Base-by-base conservation (phyloP, 768 basidiomycete genomes). In the Lactarius trivialis region DNA sequence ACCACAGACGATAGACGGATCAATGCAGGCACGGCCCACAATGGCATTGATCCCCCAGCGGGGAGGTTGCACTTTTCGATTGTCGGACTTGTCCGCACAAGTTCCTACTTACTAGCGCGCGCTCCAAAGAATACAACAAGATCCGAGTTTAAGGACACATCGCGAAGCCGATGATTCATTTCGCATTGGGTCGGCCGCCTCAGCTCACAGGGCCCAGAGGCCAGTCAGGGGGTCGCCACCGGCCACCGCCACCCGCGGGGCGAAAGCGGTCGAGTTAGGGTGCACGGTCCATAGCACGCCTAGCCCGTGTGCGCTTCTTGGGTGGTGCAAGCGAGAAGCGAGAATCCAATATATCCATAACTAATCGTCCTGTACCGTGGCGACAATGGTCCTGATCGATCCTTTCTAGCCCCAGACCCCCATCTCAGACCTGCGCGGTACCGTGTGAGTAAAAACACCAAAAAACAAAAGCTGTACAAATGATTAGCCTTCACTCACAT, bases 281-380 rank as follows among this genome's bases (percentile, higher is more conserved):
- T 45, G 24, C 12, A 2, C 21, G 7, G 45, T 24, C 24, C 45
- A 48, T 21, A n/a, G 41, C n/a, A 41, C 7, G 19, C 7, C 43
- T 45, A 11, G 43, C 43, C 43, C 43, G 9, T 21, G 9, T 21
- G n/a, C 43, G 43, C 43, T 43, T 43, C 43, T 21, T 43, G 43
- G 45, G 37, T 15, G 37, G 24, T n/a, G n/a, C n/a, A 48, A 45
- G 43, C 43, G 43, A 45, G 21, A 21, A 45, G 9, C n/a, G 45
- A 3, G 43, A 24, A 36, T 55, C 15, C 26, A 62, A 62, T 62
- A 62, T 62, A 53, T 19, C 61, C 61, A 57, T 62, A 62, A 51
- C 17, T 4, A 39, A 50, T 61, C 54, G 19, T 49, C 45, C 41
- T 43, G 43, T 45, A 51, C 30, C 37, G 34, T 45, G 19, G 28